Base-by-base conservation (phyloP, 805 yeast species). In the Helenozyma baotianmanensis region DNA sequence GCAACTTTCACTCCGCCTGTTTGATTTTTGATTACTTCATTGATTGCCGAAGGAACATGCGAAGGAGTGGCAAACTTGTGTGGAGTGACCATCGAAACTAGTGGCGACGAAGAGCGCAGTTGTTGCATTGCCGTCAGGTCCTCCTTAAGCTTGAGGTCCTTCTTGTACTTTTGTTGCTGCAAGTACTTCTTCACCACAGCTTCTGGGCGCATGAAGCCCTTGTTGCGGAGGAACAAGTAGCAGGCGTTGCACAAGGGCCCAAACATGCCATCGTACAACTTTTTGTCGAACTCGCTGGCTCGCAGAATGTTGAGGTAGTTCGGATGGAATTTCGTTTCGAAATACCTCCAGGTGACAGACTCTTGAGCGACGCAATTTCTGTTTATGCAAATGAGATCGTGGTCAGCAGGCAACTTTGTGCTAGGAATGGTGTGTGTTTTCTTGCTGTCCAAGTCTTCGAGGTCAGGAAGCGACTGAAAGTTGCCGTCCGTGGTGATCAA, bases 201-300 rank as follows among this genome's bases (percentile, higher is more conserved):
- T 38, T 61, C 68, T 5, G 72, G 72, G 39, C 72, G 56, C 71
- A 63, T 63, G 43, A 63, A 63, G 14, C 69, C 69, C 40, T 61
- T 63, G 34, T 57, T 64, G 32, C 70, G 53, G 32, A 64, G 56
- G 36, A 67, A 67, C 16, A 66, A 45, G 47, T 58, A 66, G 44
- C 72, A 67, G 10, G 72, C 72, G 40, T 67, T 67, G 45, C 72
- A 67, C 39, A 67, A 48, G 0, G 72, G 71, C 4, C 72, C 72
- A 45, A 60, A 63, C 72, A 66, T 66, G 6, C 71, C 72, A 30
- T 66, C 69, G 39, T 63, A 66, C 38, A 62, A 48, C 36, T 54
- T 55, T 43, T 61, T 62, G 47, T 65, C 60, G 39, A 66, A 64
- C 30, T 56, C 56, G 21, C 52, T 54, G 7, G 70, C 62, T 31